A percentile compares a stretch with the other conserved stretches of the same genome.
Conservation (phyloP, 2,329 filamentous ascomycete species). For the Penicillium sp. region DNA sequence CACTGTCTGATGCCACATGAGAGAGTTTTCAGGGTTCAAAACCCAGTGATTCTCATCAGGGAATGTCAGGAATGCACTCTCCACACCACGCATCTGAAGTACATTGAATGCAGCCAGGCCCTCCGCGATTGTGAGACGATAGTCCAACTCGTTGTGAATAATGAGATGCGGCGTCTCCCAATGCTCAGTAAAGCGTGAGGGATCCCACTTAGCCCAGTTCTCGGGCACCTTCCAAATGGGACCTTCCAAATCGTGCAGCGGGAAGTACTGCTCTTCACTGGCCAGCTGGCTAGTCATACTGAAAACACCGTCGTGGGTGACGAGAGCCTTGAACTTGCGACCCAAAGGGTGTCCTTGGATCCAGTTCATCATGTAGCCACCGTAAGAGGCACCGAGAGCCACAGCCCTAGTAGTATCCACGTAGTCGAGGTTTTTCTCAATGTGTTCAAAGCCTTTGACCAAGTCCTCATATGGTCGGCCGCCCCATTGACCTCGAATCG, state of each 20-base stretch:
- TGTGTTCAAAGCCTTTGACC: constrained; percentile 57
- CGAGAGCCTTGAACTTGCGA: constrained; percentile 61
- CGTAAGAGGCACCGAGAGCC: constrained; percentile 58
- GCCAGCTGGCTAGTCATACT: constrained; percentile 50
- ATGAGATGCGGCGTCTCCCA: constrained; percentile 89
- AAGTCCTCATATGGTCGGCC: constrained; percentile 61
- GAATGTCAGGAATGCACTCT: constrained; percentile 79
- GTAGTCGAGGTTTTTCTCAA: constrained; percentile 55
- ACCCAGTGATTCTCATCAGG: constrained; percentile 85
- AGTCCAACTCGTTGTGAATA: constrained; percentile 90
- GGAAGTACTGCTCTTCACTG: constrained; percentile 61
- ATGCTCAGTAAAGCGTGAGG: constrained; percentile 59
- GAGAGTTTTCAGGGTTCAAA: constrained; percentile 84
- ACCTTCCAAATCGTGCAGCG: constrained; percentile 57
- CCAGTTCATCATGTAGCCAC: constrained; percentile 67
- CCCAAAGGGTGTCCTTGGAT: constrained; percentile 59
- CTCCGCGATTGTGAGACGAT: constrained; percentile 82
- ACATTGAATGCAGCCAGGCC: constrained; percentile 85
- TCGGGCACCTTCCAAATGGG: constrained; percentile 55
- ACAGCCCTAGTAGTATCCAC: constrained; percentile 60
- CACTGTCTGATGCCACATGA: constrained; percentile 89
- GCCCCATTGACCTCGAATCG: constrained; percentile 58
- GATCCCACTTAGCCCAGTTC: constrained; percentile 63
- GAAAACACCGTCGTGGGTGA: constrained; percentile 58
- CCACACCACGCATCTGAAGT: constrained; percentile 73